Conservation (phyloP, 345 rosid genomes). For the Citropsis articulata region DNA sequence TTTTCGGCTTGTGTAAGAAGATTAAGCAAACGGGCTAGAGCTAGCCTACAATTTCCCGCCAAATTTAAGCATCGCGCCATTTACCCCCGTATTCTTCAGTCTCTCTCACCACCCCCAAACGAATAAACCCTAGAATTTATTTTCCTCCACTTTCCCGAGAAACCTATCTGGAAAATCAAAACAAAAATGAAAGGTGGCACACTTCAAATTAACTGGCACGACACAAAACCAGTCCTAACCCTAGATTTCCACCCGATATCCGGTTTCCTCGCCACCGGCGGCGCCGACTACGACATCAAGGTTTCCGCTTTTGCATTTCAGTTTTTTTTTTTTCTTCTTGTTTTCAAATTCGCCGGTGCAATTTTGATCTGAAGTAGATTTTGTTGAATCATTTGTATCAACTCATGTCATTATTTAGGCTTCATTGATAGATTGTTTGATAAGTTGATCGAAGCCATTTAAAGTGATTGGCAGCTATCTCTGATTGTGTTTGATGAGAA, state of each 20-base stretch:
- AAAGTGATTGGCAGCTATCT: background rate
- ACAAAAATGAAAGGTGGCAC: conserved; percentile 85
- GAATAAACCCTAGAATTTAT: background rate
- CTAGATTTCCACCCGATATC: conserved; percentile 83
- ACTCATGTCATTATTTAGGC: background rate
- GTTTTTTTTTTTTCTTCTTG: background rate
- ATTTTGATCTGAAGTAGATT: background rate
- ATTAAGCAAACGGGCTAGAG: background rate
- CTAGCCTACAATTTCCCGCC: conserved; percentile 26
- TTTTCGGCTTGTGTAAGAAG: too few relatives aligned
- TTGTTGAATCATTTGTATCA: background rate
- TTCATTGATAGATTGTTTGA: background rate
- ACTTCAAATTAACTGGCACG: conserved; percentile 93
- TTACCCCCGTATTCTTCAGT: background rate
- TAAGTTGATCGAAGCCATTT: background rate
- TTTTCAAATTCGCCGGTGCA: background rate
- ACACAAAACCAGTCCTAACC: conserved; percentile 76
- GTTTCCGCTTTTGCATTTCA: conserved; percentile 20
- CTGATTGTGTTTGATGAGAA: background rate
- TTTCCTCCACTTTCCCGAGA: background rate
- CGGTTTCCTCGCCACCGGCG: conserved; percentile 93
- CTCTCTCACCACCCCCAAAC: background rate
- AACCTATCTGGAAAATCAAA: background rate
- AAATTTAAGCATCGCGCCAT: conserved; percentile 18
- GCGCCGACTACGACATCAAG: conserved; percentile 96